Evolutionary conservation across 768 basidiomycete genomes (phyloP).

Genomic region (Boletus insuetus): DNA sequence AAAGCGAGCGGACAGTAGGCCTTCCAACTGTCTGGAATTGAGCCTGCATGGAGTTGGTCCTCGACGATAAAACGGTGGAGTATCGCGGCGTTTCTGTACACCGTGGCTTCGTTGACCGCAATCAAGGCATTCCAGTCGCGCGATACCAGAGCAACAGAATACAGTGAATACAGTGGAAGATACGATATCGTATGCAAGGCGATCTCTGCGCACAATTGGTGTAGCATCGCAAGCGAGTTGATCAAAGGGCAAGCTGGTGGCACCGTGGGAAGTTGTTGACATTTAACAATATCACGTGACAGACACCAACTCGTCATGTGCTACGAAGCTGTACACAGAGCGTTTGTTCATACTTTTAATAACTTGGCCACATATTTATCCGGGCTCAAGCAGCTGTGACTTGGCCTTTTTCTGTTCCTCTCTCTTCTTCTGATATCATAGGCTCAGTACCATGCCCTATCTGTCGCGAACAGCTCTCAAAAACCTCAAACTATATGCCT

Average conservation of each 20-base stretch:
- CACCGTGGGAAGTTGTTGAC: no score
- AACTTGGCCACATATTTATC: no score
- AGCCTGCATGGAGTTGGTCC: constrained; percentile 27
- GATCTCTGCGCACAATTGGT: constrained; percentile 56
- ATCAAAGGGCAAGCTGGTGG: no score
- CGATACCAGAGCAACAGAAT: constrained; percentile 37
- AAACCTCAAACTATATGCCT: constrained; percentile 74
- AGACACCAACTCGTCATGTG: no score
- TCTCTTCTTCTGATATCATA: neutral
- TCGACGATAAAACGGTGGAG: constrained; percentile 46
- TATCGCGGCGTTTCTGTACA: constrained; percentile 60
- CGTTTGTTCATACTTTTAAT: no score
- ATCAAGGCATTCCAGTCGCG: constrained; percentile 49
- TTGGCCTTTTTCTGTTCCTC: neutral
- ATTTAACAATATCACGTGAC: no score
- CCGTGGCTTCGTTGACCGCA: constrained; percentile 40
- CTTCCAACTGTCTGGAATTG: constrained; percentile 50
- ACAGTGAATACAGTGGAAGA: constrained; percentile 47
- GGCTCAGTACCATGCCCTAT: constrained; percentile 49
- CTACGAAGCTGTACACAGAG: no score
- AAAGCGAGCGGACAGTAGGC: constrained; percentile 47
- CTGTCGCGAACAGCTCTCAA: constrained; percentile 62
- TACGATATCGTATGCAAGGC: constrained; percentile 47
- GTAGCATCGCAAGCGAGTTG: constrained; percentile 33
- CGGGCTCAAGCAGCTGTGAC: neutral